A percentile compares a stretch with the other conserved stretches of the same genome.
These are phyloP conservation scores for Wickerhamiella siamensis DNA, from an alignment of 805 yeast species.

Conservation along the genomic window DNA sequence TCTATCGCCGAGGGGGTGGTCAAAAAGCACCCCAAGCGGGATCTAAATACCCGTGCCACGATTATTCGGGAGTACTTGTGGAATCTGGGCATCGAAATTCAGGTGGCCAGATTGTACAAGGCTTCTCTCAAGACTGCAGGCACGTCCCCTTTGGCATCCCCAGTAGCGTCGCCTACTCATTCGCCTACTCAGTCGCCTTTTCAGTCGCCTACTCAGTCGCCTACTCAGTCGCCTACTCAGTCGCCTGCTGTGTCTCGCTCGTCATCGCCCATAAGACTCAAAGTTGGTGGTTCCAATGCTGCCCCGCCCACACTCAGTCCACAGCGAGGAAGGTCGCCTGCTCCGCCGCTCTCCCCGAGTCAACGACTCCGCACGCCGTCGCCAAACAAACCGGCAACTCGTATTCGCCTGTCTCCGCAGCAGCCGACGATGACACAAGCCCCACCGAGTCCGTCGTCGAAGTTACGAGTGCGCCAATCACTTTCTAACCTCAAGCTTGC, in stretches of 20 bases:
- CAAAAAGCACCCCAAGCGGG: conserved; percentile 7
- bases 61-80: conserved; percentile 37
- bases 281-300: background rate
- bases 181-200: conserved; percentile 7
- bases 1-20: conserved; percentile 29
- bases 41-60: conserved; percentile 25
- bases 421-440: conserved; percentile 3
- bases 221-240: background rate
- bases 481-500: conserved; percentile 6
- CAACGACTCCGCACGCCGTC: conserved; percentile 19
- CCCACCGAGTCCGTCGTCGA: conserved; percentile 15
- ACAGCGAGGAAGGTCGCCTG: conserved; percentile 16
- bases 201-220: conserved; percentile 7
- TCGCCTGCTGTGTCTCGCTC: conserved; percentile 4
- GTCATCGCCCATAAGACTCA: conserved; percentile 5
- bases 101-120: conserved; percentile 48
- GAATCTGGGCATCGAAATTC: conserved; percentile 44
- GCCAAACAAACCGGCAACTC: conserved; percentile 16
- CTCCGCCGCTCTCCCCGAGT: conserved; percentile 14
- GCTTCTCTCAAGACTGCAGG: conserved; percentile 25
- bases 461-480: conserved; percentile 8
- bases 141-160: background rate
- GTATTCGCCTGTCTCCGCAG: conserved; percentile 21
- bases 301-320: conserved; percentile 15
- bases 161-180: conserved; percentile 1